Conservation (phyloP, 1,284 basidiomycete genomes). For the Inonotus hispidus region DNA sequence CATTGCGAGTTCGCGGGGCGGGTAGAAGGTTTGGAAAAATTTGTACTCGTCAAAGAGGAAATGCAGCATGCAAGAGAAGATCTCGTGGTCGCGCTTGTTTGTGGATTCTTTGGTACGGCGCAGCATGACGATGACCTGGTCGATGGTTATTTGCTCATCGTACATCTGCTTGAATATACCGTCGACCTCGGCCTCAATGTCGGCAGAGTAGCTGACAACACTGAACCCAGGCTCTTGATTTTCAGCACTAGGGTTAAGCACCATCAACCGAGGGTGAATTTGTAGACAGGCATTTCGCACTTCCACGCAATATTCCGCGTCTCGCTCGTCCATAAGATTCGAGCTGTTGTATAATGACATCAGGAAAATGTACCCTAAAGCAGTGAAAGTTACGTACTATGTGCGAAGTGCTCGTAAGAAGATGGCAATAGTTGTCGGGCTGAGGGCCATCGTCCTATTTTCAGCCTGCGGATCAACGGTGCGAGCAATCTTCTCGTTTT, state of each 20-base stretch:
- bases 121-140: constrained; percentile 87
- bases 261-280: constrained; percentile 95
- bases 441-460: constrained; percentile 75
- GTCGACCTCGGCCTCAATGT: constrained; percentile 92
- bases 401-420: constrained; percentile 84
- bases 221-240: constrained; percentile 83
- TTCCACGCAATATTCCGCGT: constrained; percentile 87
- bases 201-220: constrained; percentile 83
- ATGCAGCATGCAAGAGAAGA: constrained; percentile 98
- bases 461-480: constrained; percentile 77
- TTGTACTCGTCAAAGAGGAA: constrained; percentile 99
- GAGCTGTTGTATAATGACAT: constrained; percentile 38
- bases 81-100: constrained; percentile 85
- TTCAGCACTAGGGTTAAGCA: constrained; percentile 84
- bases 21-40: constrained; percentile 97
- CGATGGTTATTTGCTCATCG: constrained; percentile 88
- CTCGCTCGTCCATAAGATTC: constrained; percentile 62
- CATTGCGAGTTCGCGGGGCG: constrained; percentile 90
- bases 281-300: constrained; percentile 93
- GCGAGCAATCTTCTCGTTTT: constrained; percentile 76
- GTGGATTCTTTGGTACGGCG: constrained; percentile 82
- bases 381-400: constrained; percentile 45
- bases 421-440: constrained; percentile 84
- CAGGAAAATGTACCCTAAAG: background rate
- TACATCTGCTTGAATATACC: constrained; percentile 99